These are phyloP conservation scores for Suhomyces sp. DNA, from an alignment of 805 yeast genomes.

Conservation along the genomic window DNA sequence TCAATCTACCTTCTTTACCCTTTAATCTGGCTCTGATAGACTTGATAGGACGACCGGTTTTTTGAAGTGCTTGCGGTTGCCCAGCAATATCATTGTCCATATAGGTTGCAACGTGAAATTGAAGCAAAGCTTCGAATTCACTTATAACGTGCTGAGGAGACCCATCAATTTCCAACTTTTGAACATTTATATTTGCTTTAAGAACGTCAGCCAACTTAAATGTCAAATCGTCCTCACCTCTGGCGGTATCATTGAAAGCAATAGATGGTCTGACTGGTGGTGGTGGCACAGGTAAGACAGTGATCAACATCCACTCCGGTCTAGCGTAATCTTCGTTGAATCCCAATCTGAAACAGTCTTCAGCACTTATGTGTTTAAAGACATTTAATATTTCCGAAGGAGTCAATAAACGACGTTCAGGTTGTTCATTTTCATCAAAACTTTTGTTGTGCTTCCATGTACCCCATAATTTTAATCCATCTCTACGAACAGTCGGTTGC, in stretches of 20 bases:
- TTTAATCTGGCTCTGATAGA: constrained; percentile 98
- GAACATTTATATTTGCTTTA: constrained; percentile 96
- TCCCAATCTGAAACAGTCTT: constrained; percentile 80
- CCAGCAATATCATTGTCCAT: constrained; percentile 99
- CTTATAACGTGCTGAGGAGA: constrained; percentile 98
- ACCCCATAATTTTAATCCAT: constrained; percentile 94
- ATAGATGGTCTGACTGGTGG: constrained; percentile 99
- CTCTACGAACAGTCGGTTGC: constrained; percentile 94
- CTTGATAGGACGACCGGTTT: constrained; percentile 97
- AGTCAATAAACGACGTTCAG: constrained; percentile 83
- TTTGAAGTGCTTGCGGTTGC: constrained; percentile 98
- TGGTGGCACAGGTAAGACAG: constrained; percentile 99
- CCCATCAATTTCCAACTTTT: constrained; percentile 95
- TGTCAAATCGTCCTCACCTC: constrained; percentile 99
- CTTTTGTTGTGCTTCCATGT: constrained; percentile 92
- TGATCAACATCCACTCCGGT: constrained; percentile 97
- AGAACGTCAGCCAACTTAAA: constrained; percentile 94
- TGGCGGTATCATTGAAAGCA: constrained; percentile 95
- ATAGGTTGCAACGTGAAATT: constrained; percentile 97
- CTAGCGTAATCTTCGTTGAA: constrained; percentile 94
- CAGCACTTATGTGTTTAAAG: constrained; percentile 83
- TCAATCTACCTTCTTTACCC: constrained; percentile 98
- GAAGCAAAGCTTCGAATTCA: constrained; percentile 92
- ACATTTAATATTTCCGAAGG: constrained; percentile 90
- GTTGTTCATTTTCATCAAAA: constrained; percentile 82